phyloP scores from a whole-genome alignment of 306 rosid species.

The Cicer bijugum region DNA sequence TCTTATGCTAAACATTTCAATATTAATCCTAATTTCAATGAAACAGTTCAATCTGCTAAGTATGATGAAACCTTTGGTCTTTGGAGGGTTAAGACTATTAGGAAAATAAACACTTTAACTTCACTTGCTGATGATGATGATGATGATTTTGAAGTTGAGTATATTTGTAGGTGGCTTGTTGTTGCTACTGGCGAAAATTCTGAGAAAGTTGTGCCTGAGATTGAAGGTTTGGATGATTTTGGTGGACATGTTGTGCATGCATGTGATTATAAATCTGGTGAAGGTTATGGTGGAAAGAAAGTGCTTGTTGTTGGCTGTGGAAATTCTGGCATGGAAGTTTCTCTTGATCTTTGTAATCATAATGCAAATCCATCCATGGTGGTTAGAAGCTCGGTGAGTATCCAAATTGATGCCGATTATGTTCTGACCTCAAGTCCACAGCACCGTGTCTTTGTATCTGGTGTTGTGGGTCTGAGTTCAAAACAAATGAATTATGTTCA shows the following conservation, averaged over 20 bases:
- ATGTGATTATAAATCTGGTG: constrained; percentile 84
- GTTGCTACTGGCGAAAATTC: constrained; percentile 97
- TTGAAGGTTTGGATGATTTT: constrained; percentile 74
- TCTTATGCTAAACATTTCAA: constrained; percentile 74
- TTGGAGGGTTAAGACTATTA: constrained; percentile 73
- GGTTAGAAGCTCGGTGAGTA: constrained; percentile 88
- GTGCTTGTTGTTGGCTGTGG: constrained; percentile 95
- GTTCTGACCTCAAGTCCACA: too few relatives aligned
- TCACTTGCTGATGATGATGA: neutral
- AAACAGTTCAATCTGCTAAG: constrained; percentile 85
- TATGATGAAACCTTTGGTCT: constrained; percentile 80
- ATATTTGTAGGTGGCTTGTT: constrained; percentile 88
- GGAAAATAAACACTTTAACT: constrained; percentile 1
- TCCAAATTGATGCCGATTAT: neutral
- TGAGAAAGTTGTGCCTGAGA: constrained; percentile 76
- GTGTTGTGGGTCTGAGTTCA: too few relatives aligned
- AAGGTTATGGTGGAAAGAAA: constrained; percentile 52
- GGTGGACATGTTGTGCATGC: constrained; percentile 77
- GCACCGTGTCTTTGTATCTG: too few relatives aligned
- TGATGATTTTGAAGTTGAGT: constrained; percentile 60
- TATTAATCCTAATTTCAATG: constrained; percentile 78
- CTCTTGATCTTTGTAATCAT: constrained; percentile 86
- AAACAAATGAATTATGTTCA: neutral
- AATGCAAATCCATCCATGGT: constrained; percentile 83
- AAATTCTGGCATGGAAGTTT: constrained; percentile 94